These are phyloP conservation scores for Neurospora sp. DNA, from an alignment of 2,329 filamentous ascomycete genomes.

Conservation along the genomic window DNA sequence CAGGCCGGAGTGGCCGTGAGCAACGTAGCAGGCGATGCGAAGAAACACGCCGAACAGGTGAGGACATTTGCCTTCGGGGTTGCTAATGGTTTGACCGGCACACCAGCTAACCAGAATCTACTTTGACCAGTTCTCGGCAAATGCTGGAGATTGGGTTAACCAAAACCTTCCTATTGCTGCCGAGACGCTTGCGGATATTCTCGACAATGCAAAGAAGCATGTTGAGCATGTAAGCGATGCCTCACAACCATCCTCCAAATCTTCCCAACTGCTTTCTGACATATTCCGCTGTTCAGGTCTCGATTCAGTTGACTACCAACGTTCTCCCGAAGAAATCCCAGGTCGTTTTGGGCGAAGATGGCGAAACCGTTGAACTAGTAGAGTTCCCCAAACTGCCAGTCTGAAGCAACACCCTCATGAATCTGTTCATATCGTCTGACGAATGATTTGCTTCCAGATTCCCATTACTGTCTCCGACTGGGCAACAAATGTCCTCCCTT, in stretches of 20 bases:
- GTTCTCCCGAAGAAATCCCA: neutral
- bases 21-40: neutral
- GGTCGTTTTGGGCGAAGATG: neutral
- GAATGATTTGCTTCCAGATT: neutral
- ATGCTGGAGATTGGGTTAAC: neutral
- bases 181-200: neutral
- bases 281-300: neutral
- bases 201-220: neutral
- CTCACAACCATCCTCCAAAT: no score
- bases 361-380: neutral
- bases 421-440: neutral
- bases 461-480: neutral
- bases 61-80: neutral
- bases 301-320: neutral
- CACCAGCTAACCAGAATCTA: neutral
- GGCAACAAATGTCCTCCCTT: neutral
- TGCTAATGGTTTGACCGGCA: neutral
- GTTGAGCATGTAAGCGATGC: neutral
- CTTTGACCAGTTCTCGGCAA: neutral
- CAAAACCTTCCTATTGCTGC: neutral
- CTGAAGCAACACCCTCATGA: neutral
- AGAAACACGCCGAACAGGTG: neutral
- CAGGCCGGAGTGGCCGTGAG: neutral
- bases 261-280: no score
- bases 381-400: accelerated